Base-by-base conservation (phyloP, 2,329 filamentous ascomycete species). In the Penicillium decumbens region DNA sequence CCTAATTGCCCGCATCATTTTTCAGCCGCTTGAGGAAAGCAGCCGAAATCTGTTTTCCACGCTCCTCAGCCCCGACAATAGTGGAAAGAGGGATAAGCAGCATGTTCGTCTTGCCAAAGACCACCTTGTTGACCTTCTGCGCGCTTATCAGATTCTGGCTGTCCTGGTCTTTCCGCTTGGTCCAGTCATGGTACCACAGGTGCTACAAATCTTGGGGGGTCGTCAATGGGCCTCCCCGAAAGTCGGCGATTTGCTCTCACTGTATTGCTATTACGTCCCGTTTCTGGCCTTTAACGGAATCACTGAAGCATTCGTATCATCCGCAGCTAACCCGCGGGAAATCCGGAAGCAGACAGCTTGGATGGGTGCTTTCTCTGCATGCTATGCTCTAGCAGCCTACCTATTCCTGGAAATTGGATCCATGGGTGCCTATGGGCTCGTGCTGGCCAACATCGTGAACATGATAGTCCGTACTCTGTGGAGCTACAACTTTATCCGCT, bases 11-110 rank as follows among this genome's bases (percentile, higher is more conserved):
- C 82, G 93, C 3, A 82, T 97, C 56, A 75, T 98, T 43, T 92
- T 98, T 67, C 93, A 97, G 64, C 95, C 93, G 6, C 83, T 98
- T 51, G 93, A 98, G 70, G 95, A 98, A 71, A 92, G 87, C 67
- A 91, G 87, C 56, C 85, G 95, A 33, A 90, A 85, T 64, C 84
- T 95, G 65, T 96, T 97, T 62, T 91, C 89, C 45, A 87, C 87
- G 29, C 76, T 95, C 0, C 82, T 96, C 20, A 73, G 73, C 69
- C 77, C 62, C 51, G 39, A 60, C 53, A 41, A 51, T 6, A 50
- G 41, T 12, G 54, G 55, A 10, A 57, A 57, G 18, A 47, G 58
- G 28, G 49, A 48, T 15, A 20, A 43, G 47, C 44, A 49, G 53
- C 53, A 60, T 15, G 43, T 65, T 35, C 56, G 61, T 25, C 41